Evolutionary conservation across 1,284 basidiomycete genomes (phyloP).

Genomic region (Cutaneotrichosporon sp.): DNA sequence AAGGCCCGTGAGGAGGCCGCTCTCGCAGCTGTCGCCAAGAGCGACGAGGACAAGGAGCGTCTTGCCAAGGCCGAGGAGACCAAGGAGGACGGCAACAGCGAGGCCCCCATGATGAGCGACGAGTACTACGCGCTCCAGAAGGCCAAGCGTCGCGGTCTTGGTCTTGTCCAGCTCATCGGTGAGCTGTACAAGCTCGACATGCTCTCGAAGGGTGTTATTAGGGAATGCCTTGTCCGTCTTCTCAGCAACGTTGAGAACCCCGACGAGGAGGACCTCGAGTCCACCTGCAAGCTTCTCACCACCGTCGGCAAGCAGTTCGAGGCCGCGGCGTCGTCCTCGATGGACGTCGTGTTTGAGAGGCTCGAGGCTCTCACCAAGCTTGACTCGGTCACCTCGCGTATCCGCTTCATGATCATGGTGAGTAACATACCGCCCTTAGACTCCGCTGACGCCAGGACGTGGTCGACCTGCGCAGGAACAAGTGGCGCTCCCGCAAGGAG

Average conservation of each 20-base stretch:
- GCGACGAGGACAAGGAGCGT: slow-evolving; percentile 60
- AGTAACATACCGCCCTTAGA: slow-evolving; percentile 40
- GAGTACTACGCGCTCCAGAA: slow-evolving; percentile 97
- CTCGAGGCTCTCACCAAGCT: slow-evolving; percentile 80
- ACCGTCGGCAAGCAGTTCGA: slow-evolving; percentile 87
- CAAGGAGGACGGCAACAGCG: slow-evolving; percentile 41
- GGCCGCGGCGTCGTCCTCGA: slow-evolving; percentile 67
- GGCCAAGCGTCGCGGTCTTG: slow-evolving; percentile 94
- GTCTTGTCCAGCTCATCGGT: slow-evolving; percentile 96
- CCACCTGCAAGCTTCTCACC: slow-evolving; percentile 85
- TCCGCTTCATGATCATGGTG: slow-evolving; percentile 94
- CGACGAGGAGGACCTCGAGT: slow-evolving; percentile 97
- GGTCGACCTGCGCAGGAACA: slow-evolving; percentile 79
- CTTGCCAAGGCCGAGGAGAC: slow-evolving; percentile 56
- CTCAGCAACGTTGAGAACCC: slow-evolving; percentile 89
- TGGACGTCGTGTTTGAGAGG: slow-evolving; percentile 90
- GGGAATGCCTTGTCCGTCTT: slow-evolving; percentile 93
- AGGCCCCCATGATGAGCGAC: slow-evolving; percentile 77
- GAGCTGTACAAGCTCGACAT: slow-evolving; percentile 97
- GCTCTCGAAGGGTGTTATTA: slow-evolving; percentile 93
- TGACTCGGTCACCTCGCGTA: slow-evolving; percentile 74
- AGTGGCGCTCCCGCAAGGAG: slow-evolving; percentile 74
- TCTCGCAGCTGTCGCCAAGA: slow-evolving; percentile 59
- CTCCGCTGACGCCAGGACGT: slow-evolving; percentile 63
- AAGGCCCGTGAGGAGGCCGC: slow-evolving; percentile 60